phyloP scores from a whole-genome alignment of 306 rosid species.

The Fragaria ananassa region DNA sequence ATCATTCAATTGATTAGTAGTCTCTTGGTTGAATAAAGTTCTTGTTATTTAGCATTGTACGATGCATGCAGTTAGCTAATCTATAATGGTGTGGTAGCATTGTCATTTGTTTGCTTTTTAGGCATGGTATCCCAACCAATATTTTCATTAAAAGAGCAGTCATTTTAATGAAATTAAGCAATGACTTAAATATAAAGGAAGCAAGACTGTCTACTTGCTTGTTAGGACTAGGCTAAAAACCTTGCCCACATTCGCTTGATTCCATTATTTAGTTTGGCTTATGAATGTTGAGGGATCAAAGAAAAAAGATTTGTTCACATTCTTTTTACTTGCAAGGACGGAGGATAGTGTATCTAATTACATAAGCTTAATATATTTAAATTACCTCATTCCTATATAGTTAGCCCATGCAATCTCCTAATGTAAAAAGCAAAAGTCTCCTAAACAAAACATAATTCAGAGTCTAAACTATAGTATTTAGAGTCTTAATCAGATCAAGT shows the following conservation, averaged over 20 bases:
- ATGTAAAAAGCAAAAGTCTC: too few species aligned
- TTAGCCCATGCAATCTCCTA: too few species aligned
- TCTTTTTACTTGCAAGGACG: neutral
- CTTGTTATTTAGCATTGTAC: neutral
- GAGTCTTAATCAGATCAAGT: too few species aligned
- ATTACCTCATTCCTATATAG: too few species aligned
- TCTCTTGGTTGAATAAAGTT: neutral
- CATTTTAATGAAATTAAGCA: neutral
- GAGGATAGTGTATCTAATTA: too few species aligned
- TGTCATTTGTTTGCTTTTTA: neutral
- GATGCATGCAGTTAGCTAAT: slow-evolving; percentile 5
- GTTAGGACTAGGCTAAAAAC: neutral
- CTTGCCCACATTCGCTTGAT: neutral
- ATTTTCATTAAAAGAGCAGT: neutral
- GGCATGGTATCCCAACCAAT: slow-evolving; percentile 8
- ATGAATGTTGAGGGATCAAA: neutral
- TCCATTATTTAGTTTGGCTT: neutral
- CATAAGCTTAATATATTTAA: too few species aligned
- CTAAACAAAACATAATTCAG: too few species aligned
- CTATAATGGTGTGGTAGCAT: neutral
- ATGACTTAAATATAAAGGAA: slow-evolving; percentile 1
- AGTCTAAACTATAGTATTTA: too few species aligned
- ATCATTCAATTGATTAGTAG: neutral
- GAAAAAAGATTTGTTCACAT: neutral
- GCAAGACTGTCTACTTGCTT: neutral